A percentile compares a stretch with the other conserved stretches of the same genome.
phyloP scores from a whole-genome alignment of 768 basidiomycete genomes.

The Phaffia australis region DNA sequence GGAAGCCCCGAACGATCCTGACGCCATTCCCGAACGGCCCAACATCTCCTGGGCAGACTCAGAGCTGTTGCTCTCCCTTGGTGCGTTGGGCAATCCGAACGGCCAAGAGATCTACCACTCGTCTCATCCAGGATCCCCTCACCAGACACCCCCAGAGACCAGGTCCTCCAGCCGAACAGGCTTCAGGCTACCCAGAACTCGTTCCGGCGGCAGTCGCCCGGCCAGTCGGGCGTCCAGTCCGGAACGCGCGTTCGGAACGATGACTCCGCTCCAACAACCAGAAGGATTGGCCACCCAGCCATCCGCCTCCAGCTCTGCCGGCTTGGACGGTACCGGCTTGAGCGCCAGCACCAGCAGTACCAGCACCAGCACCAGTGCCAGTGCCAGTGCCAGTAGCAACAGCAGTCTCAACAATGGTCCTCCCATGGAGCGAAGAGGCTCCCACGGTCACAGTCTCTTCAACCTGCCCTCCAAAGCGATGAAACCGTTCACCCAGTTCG shows the following conservation, averaged over 20 bases:
- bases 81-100: conserved; percentile 32
- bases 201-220: conserved; percentile 38
- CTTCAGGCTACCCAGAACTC: conserved; percentile 35
- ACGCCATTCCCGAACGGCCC: conserved; percentile 34
- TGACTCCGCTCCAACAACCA: conserved; percentile 17
- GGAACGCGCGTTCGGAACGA: conserved; percentile 39
- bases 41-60: conserved; percentile 65
- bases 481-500: conserved; percentile 27
- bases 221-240: conserved; percentile 50
- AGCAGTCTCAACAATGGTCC: conserved; percentile 29
- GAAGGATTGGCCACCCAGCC: conserved; percentile 31
- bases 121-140: conserved; percentile 28
- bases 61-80: conserved; percentile 62
- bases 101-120: neutral
- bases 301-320: conserved; percentile 34
- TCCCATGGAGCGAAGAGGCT: conserved; percentile 33
- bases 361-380: conserved; percentile 7
- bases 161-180: conserved; percentile 27
- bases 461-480: conserved; percentile 34
- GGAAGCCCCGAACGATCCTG: conserved; percentile 9
- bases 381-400: neutral
- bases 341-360: neutral
- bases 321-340: conserved; percentile 11
- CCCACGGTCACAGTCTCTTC: conserved; percentile 28
- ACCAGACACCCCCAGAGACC: conserved; percentile 36